Percentiles rank a stretch among this genome's conserved stretches.
Conservation (phyloP, 2,329 filamentous ascomycete species). For the Tolypocladium capitatum region DNA sequence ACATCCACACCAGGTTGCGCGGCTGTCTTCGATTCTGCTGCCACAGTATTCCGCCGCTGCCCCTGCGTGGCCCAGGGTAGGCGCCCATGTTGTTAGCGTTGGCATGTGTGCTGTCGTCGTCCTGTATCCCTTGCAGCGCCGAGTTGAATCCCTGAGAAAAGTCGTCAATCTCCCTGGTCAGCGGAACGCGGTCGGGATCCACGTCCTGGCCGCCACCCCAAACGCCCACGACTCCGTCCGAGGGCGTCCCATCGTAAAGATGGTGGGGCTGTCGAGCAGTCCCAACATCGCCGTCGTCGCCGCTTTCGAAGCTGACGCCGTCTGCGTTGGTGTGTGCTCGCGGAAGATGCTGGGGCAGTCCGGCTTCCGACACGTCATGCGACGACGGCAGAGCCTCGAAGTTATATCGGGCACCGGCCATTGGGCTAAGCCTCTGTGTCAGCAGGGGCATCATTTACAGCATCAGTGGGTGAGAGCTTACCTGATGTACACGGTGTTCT, state of each 20-base stretch:
- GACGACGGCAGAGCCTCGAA: constrained; percentile 16
- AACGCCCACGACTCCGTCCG: constrained; percentile 5
- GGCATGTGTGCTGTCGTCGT: constrained; percentile 14
- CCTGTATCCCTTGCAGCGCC: constrained; percentile 22
- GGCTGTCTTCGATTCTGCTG: constrained; percentile 38
- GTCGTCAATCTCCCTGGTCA: constrained; percentile 29
- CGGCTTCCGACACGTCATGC: constrained; percentile 12
- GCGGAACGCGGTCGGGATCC: constrained; percentile 24
- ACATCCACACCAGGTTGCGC: constrained; percentile 35
- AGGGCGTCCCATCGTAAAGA: neutral
- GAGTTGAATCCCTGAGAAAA: constrained; percentile 29
- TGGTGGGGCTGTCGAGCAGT: neutral
- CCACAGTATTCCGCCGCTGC: constrained; percentile 33
- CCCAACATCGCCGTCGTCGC: neutral
- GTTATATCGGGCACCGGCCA: constrained; percentile 10
- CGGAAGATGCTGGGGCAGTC: constrained; percentile 2
- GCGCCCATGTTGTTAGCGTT: constrained; percentile 7
- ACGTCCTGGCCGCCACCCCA: constrained; percentile 11
- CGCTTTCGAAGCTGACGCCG: constrained; percentile 2
- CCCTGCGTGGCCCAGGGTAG: constrained; percentile 11
- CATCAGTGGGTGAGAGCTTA: constrained; percentile 9
- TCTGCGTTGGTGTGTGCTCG: constrained; percentile 4
- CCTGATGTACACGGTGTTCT: constrained; percentile 28
- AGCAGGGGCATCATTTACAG: constrained; percentile 1
- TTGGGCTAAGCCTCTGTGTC: constrained; percentile 13